Evolutionary conservation across 1,284 basidiomycete species (phyloP), one percentile per base, ranked within the genome.

Genomic region (Irpex sp.): DNA sequence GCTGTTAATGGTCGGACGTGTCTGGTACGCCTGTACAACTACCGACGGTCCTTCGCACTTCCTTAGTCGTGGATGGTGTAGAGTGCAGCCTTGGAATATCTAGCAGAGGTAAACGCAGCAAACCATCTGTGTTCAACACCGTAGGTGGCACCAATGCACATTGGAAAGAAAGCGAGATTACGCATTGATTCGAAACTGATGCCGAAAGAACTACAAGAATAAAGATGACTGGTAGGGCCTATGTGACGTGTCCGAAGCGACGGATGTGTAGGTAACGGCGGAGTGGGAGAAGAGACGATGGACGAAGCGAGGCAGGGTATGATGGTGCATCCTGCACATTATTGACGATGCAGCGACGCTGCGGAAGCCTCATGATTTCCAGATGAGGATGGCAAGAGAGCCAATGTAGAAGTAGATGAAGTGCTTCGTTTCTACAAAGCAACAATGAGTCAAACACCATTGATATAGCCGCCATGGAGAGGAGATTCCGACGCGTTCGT

Each of bases 341-440:
- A 43, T 15, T 9, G 11, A 46, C 13, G 19, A 56, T 9, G 13
- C 21, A 33, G 51, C 19, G 54, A 31, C 46, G 17, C 58, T 49
- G 57, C n/a, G 59, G 17, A 4, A 33, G 17, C 60, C 77, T 79
- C 79, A 93, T 79, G 93, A 95, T 81, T 95, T 96, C 94, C 94
- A 97, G 78, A 97, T 89, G 76, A 97, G 88, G 78, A 97, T 86
- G 64, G 94, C 94, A 67, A 95, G 88, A 43, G 87, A 81, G 62
- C 93, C 93, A 73, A 96, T 83, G 82, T 96, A 96, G 79, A 96
- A 96, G 83, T 97, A 97, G 79, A 97, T 95, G 80, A 97, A 97
- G 76, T 97, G 92, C 76, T 95, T 95, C 67, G 94, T 95, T 85
- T 97, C 94, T 96, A 78, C 26, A 62, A 60, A 65, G 61, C 11